A percentile compares a stretch with the other conserved stretches of the same genome.
Evolutionary conservation across 2,329 filamentous ascomycete genomes (phyloP).

Genomic region (Penicillium sp.): DNA sequence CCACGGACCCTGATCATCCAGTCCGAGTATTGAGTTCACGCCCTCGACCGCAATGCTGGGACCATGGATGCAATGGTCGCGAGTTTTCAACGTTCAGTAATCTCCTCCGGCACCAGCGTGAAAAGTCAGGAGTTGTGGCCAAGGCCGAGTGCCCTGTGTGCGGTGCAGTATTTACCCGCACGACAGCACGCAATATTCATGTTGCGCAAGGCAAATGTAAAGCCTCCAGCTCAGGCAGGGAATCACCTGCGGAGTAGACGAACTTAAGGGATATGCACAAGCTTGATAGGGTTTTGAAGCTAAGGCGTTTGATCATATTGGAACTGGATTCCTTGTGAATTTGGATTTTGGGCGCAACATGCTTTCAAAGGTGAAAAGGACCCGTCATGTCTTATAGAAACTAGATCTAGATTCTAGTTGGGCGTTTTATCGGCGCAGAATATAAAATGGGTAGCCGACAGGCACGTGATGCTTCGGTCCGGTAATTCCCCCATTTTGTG

Average conservation of each 20-base stretch:
- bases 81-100: conserved; percentile 98
- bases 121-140: conserved; percentile 85
- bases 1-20: conserved; percentile 44
- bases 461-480: conserved; percentile 21
- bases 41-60: conserved; percentile 95
- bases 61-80: conserved; percentile 91
- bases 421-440: neutral
- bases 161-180: conserved; percentile 88
- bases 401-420: neutral
- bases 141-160: conserved; percentile 90
- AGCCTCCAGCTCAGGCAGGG: conserved; percentile 42
- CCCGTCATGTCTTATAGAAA: neutral
- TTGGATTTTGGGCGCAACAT: neutral
- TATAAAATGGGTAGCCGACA: neutral
- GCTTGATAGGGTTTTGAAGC: conserved; percentile 1
- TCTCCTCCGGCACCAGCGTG: conserved; percentile 82
- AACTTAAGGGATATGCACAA: neutral
- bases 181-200: conserved; percentile 83
- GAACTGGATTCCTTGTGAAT: neutral
- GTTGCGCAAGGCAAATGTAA: conserved; percentile 88
- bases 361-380: conserved; percentile 8
- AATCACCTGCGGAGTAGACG: conserved; percentile 28
- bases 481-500: conserved; percentile 10
- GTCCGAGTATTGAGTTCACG: conserved; percentile 70
- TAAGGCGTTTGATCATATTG: neutral